These are phyloP conservation scores for Chenopodium suecicum DNA, from an alignment of 148 eudicot genomes.

Conservation along the genomic window DNA sequence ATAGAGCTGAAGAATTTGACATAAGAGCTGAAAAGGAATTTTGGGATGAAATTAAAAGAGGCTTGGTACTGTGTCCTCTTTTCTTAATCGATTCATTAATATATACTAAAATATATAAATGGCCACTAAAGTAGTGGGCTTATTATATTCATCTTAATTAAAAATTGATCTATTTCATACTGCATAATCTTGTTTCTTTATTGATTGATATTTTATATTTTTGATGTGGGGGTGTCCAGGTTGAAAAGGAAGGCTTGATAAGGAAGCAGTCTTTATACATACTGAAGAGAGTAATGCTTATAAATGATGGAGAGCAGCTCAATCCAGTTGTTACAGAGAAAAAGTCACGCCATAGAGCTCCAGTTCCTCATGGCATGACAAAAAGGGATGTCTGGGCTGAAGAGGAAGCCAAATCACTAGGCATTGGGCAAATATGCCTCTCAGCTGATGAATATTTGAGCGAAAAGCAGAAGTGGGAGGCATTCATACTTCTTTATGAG, in stretches of 20 bases:
- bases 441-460: slow-evolving; percentile 36
- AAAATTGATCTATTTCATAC: neutral
- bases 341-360: slow-evolving; percentile 36
- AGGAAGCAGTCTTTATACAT: slow-evolving; percentile 88
- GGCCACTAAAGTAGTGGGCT: neutral
- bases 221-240: slow-evolving; percentile 38
- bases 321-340: slow-evolving; percentile 42
- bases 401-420: slow-evolving; percentile 85
- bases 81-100: neutral
- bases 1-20: slow-evolving; percentile 53
- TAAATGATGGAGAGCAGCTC: slow-evolving; percentile 39
- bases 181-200: slow-evolving; percentile 1
- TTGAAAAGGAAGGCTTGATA: slow-evolving; percentile 71
- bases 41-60: slow-evolving; percentile 86
- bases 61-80: slow-evolving; percentile 64
- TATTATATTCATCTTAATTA: neutral
- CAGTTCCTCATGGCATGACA: slow-evolving; percentile 46
- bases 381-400: slow-evolving; percentile 87
- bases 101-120: neutral
- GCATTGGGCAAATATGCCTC: slow-evolving; percentile 54
- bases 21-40: slow-evolving; percentile 65
- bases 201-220: neutral
- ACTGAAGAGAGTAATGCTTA: slow-evolving; percentile 51
- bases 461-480: slow-evolving; percentile 69
- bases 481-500: slow-evolving; percentile 89